Percentiles rank a stretch among this genome's conserved stretches.
These are phyloP conservation scores for Xylaria castorea DNA, from an alignment of 495 filamentous ascomycete genomes.

Conservation along the genomic window DNA sequence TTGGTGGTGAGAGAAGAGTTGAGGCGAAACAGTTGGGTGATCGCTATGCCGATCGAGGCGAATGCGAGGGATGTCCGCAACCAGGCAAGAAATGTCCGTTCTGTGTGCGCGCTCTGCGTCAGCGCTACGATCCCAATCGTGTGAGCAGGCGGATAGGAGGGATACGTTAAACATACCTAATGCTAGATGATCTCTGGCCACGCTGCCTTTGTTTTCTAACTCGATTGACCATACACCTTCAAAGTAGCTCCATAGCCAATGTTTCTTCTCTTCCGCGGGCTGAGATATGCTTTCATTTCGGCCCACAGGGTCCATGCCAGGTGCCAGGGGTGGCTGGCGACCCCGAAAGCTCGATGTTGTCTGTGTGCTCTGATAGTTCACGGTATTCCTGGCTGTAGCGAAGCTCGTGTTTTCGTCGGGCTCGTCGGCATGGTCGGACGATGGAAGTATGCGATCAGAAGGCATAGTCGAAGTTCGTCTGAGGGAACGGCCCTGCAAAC, in stretches of 20 bases:
- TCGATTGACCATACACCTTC: constrained; percentile 83
- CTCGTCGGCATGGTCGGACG: constrained; percentile 36
- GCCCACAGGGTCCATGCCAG: constrained; percentile 20
- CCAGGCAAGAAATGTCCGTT: constrained; percentile 97
- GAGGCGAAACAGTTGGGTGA: constrained; percentile 95
- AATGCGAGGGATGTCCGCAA: constrained; percentile 94
- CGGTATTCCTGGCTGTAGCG: constrained; percentile 35
- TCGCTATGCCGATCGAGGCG: constrained; percentile 93
- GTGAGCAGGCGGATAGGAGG: constrained; percentile 9
- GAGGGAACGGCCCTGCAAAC: constrained; percentile 21
- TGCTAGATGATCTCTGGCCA: constrained; percentile 92
- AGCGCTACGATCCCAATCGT: constrained; percentile 28
- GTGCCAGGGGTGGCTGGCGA: constrained; percentile 28
- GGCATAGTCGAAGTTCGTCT: constrained; percentile 33
- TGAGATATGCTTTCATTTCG: constrained; percentile 22
- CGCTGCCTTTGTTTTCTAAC: constrained; percentile 95
- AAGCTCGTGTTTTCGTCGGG: constrained; percentile 43
- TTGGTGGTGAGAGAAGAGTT: constrained; percentile 68
- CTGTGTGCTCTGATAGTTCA: constrained; percentile 48
- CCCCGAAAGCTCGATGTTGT: constrained; percentile 35
- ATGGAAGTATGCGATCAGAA: constrained; percentile 27
- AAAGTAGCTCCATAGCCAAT: constrained; percentile 51
- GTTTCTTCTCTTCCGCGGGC: constrained; percentile 32
- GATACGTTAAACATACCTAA: constrained; percentile 68
- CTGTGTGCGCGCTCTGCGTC: constrained; percentile 52